A percentile compares a stretch with the other conserved stretches of the same genome.
phyloP scores from a whole-genome alignment of 768 basidiomycete species.

The Mycena capillaripes region DNA sequence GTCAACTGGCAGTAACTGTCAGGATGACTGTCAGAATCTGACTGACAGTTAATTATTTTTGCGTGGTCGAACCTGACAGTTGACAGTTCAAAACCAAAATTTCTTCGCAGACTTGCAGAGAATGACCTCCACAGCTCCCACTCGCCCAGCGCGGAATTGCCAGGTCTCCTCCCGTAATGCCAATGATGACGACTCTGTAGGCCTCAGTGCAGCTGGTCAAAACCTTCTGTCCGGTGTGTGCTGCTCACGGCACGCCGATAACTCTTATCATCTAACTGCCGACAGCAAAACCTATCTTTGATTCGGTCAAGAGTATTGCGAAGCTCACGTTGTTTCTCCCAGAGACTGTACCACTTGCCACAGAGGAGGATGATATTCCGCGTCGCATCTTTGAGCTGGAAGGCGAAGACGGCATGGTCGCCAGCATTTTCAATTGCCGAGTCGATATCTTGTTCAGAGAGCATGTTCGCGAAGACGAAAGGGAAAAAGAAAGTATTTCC shows the following conservation, averaged over 20 bases:
- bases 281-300: too few relatives aligned
- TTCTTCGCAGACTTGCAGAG: conserved; percentile 13
- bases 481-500: conserved; percentile 1
- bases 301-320: too few relatives aligned
- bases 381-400: conserved; percentile 18
- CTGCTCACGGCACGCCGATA: too few relatives aligned
- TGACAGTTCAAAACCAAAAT: too few relatives aligned
- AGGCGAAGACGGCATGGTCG: conserved; percentile 13
- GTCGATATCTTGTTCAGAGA: too few relatives aligned
- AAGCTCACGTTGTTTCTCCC: too few relatives aligned
- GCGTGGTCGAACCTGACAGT: too few relatives aligned
- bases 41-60: too few relatives aligned
- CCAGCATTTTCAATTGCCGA: conserved; percentile 12
- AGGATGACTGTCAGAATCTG: conserved; percentile 5
- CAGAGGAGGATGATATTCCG: conserved; percentile 21
- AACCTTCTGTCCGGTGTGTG: too few relatives aligned
- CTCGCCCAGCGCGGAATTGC: conserved; percentile 12
- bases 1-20: conserved; percentile 4
- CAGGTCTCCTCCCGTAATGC: conserved; percentile 11
- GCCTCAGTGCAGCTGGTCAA: too few relatives aligned
- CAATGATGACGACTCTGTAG: neutral
- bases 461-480: neutral
- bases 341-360: conserved; percentile 21
- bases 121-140: conserved; percentile 15
- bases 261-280: too few relatives aligned